Percentiles rank a stretch among this genome's conserved stretches.
Evolutionary conservation across 176 grass and related monocot genomes (phyloP).

Genomic region (Oryza longistaminata): DNA sequence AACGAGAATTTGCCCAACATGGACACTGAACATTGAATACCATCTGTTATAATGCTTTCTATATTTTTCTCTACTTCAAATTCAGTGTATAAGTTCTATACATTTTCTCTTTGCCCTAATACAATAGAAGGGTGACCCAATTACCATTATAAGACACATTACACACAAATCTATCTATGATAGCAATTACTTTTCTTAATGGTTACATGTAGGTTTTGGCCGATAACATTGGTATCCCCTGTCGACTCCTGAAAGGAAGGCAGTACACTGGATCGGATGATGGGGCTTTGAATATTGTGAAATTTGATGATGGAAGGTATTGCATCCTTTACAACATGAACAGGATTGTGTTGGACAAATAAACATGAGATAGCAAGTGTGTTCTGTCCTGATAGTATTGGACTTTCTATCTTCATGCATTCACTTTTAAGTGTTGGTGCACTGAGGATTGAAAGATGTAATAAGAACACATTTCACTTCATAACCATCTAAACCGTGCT

Average conservation of each 20-base stretch:
- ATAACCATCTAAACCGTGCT: slow-evolving; percentile 25
- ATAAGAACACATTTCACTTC: slow-evolving; percentile 9
- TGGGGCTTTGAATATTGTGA: slow-evolving; percentile 88
- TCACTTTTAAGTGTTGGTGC: slow-evolving; percentile 13
- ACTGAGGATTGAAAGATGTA: slow-evolving; percentile 1
- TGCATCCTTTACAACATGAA: slow-evolving; percentile 26
- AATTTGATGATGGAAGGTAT: slow-evolving; percentile 90
- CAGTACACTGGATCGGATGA: slow-evolving; percentile 94
- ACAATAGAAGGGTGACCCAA: background rate
- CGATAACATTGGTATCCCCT: slow-evolving; percentile 77
- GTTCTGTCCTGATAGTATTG: background rate
- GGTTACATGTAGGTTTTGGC: slow-evolving; percentile 80
- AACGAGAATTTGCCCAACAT: too few species aligned
- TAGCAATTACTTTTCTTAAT: slow-evolving; percentile 28
- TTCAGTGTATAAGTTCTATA: slow-evolving; percentile 7
- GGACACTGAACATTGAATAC: background rate
- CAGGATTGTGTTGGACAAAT: slow-evolving; percentile 11
- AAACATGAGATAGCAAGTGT: slow-evolving; percentile 5
- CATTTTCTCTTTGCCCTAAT: background rate
- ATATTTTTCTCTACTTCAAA: slow-evolving; percentile 18
- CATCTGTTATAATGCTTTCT: slow-evolving; percentile 28
- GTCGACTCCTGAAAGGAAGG: slow-evolving; percentile 90
- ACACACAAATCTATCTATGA: background rate
- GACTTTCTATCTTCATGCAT: background rate
- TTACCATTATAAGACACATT: background rate